phyloP scores from a whole-genome alignment of 2,329 filamentous ascomycete species.

The Keithomyces neogunnii region DNA sequence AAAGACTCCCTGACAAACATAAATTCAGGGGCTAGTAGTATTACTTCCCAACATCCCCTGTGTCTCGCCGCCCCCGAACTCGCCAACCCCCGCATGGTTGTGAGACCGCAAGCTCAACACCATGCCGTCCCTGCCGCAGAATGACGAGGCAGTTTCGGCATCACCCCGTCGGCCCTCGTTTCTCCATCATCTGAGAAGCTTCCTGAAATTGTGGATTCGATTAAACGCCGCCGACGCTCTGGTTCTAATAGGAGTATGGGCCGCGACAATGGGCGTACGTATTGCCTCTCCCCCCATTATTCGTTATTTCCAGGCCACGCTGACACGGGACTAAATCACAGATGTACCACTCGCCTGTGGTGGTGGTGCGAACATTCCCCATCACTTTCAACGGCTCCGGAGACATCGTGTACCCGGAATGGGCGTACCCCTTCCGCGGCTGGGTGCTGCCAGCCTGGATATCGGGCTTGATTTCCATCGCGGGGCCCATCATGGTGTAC shows the following conservation, averaged over 20 bases:
- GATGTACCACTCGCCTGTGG: constrained; percentile 46
- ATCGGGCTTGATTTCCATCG: constrained; percentile 45
- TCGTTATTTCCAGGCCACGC: not conserved
- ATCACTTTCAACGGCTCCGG: constrained; percentile 48
- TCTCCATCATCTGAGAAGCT: constrained; percentile 9
- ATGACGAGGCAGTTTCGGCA: constrained; percentile 1
- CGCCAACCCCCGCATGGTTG: not conserved
- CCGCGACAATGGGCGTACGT: constrained; percentile 20
- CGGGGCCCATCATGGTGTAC: constrained; percentile 50
- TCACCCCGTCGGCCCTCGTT: not conserved
- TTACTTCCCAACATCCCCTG: too few relatives aligned
- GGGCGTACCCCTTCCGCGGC: constrained; percentile 55
- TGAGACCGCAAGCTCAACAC: constrained; percentile 1
- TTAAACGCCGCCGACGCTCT: constrained; percentile 51
- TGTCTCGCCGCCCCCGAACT: too few relatives aligned
- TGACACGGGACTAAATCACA: constrained; percentile 12
- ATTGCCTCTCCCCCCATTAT: not conserved
- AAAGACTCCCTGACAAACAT: too few relatives aligned
- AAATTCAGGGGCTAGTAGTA: too few relatives aligned
- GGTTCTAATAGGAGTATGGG: constrained; percentile 45
- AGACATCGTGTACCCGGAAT: constrained; percentile 54
- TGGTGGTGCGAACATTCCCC: constrained; percentile 51
- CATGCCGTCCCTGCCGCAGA: constrained; percentile 14
- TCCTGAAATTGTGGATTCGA: constrained; percentile 42
- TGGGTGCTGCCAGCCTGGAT: constrained; percentile 54